A percentile compares a stretch with the other conserved stretches of the same genome.
Evolutionary conservation across 148 eudicot genomes (phyloP).

Genomic region (Talinum fruticosum): DNA sequence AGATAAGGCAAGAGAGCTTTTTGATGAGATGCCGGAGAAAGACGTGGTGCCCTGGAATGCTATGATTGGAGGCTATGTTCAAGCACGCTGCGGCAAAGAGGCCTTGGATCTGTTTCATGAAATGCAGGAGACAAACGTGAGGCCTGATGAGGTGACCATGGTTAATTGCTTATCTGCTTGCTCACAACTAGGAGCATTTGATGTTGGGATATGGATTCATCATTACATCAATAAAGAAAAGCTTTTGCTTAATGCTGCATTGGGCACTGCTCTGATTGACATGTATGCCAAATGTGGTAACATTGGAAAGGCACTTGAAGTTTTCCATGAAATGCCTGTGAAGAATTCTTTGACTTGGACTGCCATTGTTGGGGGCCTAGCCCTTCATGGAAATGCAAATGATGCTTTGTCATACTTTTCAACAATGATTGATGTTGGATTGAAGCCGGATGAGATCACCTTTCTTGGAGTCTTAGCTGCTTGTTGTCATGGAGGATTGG

Average conservation of each 20-base stretch:
- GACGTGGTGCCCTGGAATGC: constrained; percentile 69
- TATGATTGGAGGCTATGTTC: constrained; percentile 62
- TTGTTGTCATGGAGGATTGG: constrained; percentile 70
- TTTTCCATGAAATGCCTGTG: constrained; percentile 44
- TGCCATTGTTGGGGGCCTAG: constrained; percentile 51
- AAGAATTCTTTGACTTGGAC: constrained; percentile 59
- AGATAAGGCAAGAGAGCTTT: constrained; percentile 47
- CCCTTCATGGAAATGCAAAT: constrained; percentile 50
- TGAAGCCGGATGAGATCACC: constrained; percentile 53
- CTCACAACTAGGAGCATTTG: constrained; percentile 59
- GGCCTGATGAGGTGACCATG: constrained; percentile 56
- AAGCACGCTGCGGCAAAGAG: constrained; percentile 44
- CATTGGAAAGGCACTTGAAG: constrained; percentile 49
- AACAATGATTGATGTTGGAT: constrained; percentile 45
- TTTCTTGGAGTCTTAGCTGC: constrained; percentile 51
- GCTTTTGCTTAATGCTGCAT: constrained; percentile 40
- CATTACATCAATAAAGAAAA: constrained; percentile 38
- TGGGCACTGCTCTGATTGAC: constrained; percentile 61
- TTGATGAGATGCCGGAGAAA: constrained; percentile 47
- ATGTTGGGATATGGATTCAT: constrained; percentile 59
- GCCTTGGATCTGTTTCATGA: constrained; percentile 48
- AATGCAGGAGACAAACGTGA: constrained; percentile 40
- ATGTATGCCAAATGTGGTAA: constrained; percentile 71
- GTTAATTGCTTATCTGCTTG: constrained; percentile 56
- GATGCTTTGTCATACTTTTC: constrained; percentile 46